Conservation (phyloP, 495 filamentous ascomycete genomes). For the Tuber brumale region DNA sequence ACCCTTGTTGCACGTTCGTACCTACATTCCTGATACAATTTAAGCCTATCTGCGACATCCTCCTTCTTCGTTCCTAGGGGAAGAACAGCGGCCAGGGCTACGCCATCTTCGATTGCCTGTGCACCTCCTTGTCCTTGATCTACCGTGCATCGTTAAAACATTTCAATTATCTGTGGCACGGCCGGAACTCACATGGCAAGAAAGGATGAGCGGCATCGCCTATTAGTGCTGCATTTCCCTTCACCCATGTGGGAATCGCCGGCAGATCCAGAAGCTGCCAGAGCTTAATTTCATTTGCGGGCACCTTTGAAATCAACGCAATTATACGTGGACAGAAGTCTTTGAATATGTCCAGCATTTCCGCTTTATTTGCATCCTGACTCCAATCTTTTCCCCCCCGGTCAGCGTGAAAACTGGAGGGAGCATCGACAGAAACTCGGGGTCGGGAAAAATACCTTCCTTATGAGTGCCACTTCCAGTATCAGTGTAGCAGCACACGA, state of each 20-base stretch:
- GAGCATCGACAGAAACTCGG: not conserved
- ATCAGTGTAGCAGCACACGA: slow-evolving; percentile 55
- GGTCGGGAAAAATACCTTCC: slow-evolving; percentile 3
- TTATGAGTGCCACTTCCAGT: slow-evolving; percentile 14
- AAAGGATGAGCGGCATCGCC: slow-evolving; percentile 64
- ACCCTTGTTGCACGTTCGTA: slow-evolving; percentile 51
- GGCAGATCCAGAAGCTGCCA: slow-evolving; percentile 60
- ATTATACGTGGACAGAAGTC: slow-evolving; percentile 49
- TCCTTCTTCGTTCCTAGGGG: slow-evolving; percentile 43
- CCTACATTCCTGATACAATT: slow-evolving; percentile 51
- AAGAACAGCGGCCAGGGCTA: slow-evolving; percentile 51
- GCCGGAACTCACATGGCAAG: slow-evolving; percentile 41
- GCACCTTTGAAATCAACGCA: slow-evolving; percentile 49
- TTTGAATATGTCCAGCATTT: slow-evolving; percentile 47
- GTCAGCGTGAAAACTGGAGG: not conserved
- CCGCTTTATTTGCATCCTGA: slow-evolving; percentile 43
- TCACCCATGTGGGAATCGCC: slow-evolving; percentile 50
- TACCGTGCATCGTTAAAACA: slow-evolving; percentile 9
- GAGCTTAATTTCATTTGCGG: slow-evolving; percentile 49
- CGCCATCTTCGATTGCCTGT: slow-evolving; percentile 57
- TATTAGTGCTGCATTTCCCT: slow-evolving; percentile 49
- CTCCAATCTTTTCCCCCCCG: slow-evolving; percentile 46
- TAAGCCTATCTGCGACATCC: slow-evolving; percentile 48
- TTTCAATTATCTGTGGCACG: not conserved
- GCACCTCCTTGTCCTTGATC: slow-evolving; percentile 54